phyloP scores from a whole-genome alignment of 805 yeast species.

The Yarrowia porcina region DNA sequence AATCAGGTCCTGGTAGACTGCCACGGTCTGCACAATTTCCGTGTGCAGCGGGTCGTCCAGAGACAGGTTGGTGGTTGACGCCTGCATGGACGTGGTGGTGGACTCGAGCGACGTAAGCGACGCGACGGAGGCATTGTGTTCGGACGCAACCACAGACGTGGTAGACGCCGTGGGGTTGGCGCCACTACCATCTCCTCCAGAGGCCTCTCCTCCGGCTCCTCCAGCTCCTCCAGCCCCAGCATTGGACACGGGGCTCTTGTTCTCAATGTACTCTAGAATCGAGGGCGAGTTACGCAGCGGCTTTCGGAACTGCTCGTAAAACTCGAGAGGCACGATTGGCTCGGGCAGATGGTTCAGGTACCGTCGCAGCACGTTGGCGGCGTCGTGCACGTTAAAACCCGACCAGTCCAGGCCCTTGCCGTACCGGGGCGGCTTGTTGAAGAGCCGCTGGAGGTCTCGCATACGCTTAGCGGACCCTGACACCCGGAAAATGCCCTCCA shows the following conservation, averaged over 20 bases:
- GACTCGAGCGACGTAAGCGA: slow-evolving; percentile 17
- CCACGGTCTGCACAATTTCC: slow-evolving; percentile 49
- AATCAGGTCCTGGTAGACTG: slow-evolving; percentile 66
- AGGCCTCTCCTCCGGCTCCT: neutral
- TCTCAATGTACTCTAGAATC: slow-evolving; percentile 62
- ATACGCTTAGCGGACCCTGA: slow-evolving; percentile 89
- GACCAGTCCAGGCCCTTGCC: slow-evolving; percentile 90
- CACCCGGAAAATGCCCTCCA: slow-evolving; percentile 89
- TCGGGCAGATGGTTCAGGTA: slow-evolving; percentile 86
- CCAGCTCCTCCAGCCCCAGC: neutral
- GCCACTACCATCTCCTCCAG: neutral
- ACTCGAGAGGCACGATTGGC: slow-evolving; percentile 76
- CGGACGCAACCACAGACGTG: neutral
- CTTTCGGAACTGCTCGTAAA: slow-evolving; percentile 73
- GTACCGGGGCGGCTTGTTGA: slow-evolving; percentile 83
- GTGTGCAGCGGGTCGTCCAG: slow-evolving; percentile 26
- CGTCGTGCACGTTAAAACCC: slow-evolving; percentile 93
- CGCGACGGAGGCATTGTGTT: slow-evolving; percentile 12
- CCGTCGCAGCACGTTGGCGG: slow-evolving; percentile 84
- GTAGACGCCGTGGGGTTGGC: slow-evolving; percentile 15
- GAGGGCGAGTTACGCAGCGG: slow-evolving; percentile 64
- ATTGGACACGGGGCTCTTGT: slow-evolving; percentile 45
- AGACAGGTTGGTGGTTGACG: slow-evolving; percentile 21
- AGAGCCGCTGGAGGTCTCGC: slow-evolving; percentile 75
- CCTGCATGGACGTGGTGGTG: slow-evolving; percentile 10